A percentile compares a stretch with the other conserved stretches of the same genome.
These are phyloP conservation scores for Senecio squalidus DNA, from an alignment of 140 eudicot genomes.

Conservation along the genomic window DNA sequence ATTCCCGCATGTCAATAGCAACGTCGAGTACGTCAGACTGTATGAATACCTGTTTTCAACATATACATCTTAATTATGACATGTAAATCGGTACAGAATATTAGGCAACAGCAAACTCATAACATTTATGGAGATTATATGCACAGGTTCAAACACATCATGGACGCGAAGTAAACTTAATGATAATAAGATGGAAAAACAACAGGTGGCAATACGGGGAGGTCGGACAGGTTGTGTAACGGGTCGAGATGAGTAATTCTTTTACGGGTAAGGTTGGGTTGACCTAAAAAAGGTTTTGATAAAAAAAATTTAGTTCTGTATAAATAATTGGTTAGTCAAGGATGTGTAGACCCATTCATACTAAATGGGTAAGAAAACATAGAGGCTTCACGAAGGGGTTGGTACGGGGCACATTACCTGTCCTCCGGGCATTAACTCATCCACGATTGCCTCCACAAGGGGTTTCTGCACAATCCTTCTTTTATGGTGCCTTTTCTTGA, in stretches of 20 bases:
- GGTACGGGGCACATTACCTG: slow-evolving; percentile 39
- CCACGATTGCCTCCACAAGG: slow-evolving; percentile 70
- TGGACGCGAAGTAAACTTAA: background rate
- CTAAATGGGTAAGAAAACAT: too few species aligned
- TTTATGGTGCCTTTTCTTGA: slow-evolving; percentile 81
- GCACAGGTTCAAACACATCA: background rate
- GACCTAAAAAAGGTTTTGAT: too few species aligned
- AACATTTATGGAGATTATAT: background rate
- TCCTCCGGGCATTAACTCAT: slow-evolving; percentile 63
- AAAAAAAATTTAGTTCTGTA: too few species aligned
- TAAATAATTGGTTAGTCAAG: too few species aligned
- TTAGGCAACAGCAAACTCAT: background rate
- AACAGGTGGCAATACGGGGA: too few species aligned
- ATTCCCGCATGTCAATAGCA: slow-evolving; percentile 83
- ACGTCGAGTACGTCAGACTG: slow-evolving; percentile 94
- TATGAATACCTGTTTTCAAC: slow-evolving; percentile 58
- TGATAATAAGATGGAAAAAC: background rate
- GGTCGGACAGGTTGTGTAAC: too few species aligned
- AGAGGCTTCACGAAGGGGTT: background rate
- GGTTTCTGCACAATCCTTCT: slow-evolving; percentile 93
- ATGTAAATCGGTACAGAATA: background rate
- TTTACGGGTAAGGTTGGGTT: too few species aligned
- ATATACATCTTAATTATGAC: background rate
- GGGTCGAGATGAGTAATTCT: too few species aligned
- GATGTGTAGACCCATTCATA: too few species aligned